phyloP scores from a whole-genome alignment of 768 basidiomycete species.

The Suillus luteus region DNA sequence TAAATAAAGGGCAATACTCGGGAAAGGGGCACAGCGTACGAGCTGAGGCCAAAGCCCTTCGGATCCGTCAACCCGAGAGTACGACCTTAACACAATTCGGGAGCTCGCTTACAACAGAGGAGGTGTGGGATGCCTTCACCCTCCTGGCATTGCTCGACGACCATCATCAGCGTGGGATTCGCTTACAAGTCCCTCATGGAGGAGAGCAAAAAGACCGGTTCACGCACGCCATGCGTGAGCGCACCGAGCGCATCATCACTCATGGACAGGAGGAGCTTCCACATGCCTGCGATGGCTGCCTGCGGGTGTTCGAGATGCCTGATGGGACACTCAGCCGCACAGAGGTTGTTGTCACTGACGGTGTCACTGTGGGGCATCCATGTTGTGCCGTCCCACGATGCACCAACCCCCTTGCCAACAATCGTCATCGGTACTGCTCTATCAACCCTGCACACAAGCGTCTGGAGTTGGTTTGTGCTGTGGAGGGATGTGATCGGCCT shows the following conservation, averaged over 20 bases:
- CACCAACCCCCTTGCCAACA: constrained; percentile 16
- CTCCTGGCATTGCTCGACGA: constrained; percentile 29
- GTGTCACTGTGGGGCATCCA: constrained; percentile 18
- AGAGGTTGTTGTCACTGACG: constrained; percentile 23
- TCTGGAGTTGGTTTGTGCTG: neutral
- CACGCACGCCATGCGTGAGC: constrained; percentile 22
- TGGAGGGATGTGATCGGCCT: constrained; percentile 15
- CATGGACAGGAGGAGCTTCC: constrained; percentile 30
- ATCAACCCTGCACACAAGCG: constrained; percentile 5
- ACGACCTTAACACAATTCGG: too few species aligned
- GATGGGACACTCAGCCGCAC: constrained; percentile 10
- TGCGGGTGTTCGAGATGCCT: constrained; percentile 18
- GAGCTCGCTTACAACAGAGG: constrained; percentile 4
- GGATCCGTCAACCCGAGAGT: too few species aligned
- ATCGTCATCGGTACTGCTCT: constrained; percentile 21
- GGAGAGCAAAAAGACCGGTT: constrained; percentile 28
- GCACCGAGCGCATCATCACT: constrained; percentile 26
- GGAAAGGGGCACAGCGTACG: too few species aligned
- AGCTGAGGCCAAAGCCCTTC: too few species aligned
- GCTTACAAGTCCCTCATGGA: constrained; percentile 27
- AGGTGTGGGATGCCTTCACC: constrained; percentile 28
- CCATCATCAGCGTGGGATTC: neutral
- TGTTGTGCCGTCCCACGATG: constrained; percentile 20
- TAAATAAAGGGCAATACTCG: too few species aligned
- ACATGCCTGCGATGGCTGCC: constrained; percentile 33